These are phyloP conservation scores for Schizochytrium sp. DNA, from an alignment of 108 stramenopile species.

Conservation along the genomic window DNA sequence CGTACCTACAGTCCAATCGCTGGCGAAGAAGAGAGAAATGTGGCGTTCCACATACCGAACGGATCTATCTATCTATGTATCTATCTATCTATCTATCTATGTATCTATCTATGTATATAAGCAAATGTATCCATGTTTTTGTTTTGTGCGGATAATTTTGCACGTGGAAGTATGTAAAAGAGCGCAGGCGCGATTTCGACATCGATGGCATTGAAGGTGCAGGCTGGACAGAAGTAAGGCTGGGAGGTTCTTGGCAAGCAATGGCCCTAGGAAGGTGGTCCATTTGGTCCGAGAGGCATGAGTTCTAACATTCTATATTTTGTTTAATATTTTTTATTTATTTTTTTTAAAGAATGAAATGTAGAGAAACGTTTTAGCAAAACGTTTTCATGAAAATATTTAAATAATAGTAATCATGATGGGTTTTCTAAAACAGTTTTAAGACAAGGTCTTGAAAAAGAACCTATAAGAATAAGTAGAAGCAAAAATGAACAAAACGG, in stretches of 20 bases:
- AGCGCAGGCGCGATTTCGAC: background rate
- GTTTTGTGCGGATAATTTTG: background rate
- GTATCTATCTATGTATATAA: background rate
- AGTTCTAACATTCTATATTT: too few relatives aligned
- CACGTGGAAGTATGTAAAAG: background rate
- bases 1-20: background rate
- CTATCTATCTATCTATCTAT: background rate
- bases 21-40: background rate
- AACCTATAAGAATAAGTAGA: too few relatives aligned
- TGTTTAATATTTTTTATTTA: too few relatives aligned
- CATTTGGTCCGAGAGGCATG: background rate
- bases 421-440: too few relatives aligned
- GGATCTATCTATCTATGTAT: background rate
- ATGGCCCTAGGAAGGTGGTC: background rate
- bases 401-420: too few relatives aligned
- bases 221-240: background rate
- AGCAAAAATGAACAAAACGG: too few relatives aligned
- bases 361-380: too few relatives aligned
- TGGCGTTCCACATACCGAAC: background rate
- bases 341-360: too few relatives aligned
- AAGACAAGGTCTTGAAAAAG: too few relatives aligned
- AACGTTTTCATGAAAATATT: too few relatives aligned
- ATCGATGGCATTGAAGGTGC: background rate
- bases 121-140: constrained; percentile 1
- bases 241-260: background rate